A percentile compares a stretch with the other conserved stretches of the same genome.
Conservation (phyloP, 192 early-diverging fungal genomes). For the Mortierella claussenii region DNA sequence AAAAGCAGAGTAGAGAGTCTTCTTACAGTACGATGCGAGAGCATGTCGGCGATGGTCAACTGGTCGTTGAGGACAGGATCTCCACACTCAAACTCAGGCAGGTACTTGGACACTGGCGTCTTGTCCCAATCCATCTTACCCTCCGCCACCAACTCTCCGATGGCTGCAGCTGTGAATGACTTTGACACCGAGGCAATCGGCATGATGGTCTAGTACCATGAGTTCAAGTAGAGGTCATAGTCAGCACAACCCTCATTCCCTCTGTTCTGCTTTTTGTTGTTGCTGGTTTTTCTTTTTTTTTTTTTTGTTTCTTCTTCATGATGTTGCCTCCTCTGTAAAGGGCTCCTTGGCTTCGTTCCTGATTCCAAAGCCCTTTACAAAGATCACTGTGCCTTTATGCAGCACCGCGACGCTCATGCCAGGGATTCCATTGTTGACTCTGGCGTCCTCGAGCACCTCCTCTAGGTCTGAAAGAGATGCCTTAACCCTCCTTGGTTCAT, state of each 20-base stretch:
- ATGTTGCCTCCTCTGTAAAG: not conserved
- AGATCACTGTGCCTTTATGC: slow-evolving; percentile 1
- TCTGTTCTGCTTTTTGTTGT: not conserved
- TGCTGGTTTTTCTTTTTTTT: no score
- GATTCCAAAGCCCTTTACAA: slow-evolving; percentile 3
- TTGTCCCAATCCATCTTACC: slow-evolving; percentile 37
- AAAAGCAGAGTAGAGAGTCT: no score
- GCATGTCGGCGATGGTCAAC: slow-evolving; percentile 14
- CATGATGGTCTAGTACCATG: slow-evolving; percentile 2
- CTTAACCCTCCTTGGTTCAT: no score
- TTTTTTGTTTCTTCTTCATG: not conserved
- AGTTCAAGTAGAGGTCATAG: not conserved
- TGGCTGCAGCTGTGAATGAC: slow-evolving; percentile 24
- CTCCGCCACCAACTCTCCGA: slow-evolving; percentile 38
- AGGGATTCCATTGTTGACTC: not conserved
- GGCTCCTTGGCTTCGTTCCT: not conserved
- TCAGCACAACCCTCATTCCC: no score
- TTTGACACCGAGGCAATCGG: slow-evolving; percentile 25
- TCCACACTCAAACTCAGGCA: slow-evolving; percentile 16
- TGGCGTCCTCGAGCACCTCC: not conserved
- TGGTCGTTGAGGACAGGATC: slow-evolving; percentile 13
- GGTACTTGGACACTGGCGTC: slow-evolving; percentile 14
- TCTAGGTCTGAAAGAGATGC: not conserved
- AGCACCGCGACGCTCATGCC: slow-evolving; percentile 11
- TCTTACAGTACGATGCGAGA: slow-evolving; percentile 44